A percentile compares a stretch with the other conserved stretches of the same genome.
Evolutionary conservation across 225 moss, liverwort and hornwort species (phyloP).

Genomic region (Sphagnum contortum): DNA sequence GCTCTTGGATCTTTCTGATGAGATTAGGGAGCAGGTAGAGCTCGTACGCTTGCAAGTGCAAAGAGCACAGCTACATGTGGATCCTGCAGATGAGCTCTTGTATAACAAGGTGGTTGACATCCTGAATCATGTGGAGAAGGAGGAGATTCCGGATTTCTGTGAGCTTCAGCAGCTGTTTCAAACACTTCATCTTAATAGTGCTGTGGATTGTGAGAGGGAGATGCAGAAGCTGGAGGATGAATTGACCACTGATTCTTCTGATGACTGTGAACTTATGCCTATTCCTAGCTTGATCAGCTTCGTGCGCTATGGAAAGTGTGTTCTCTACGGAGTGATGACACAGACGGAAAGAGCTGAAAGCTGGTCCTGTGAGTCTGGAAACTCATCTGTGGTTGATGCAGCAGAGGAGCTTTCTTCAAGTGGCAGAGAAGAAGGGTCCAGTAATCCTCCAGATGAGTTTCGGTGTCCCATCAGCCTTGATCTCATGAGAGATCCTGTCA

Average conservation of each 20-base stretch:
- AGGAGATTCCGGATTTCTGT: constrained; percentile 17
- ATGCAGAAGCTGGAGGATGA: constrained; percentile 43
- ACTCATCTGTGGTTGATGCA: too few species aligned
- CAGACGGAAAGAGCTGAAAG: constrained; percentile 10
- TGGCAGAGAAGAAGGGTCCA: constrained; percentile 3
- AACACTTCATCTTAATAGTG: constrained; percentile 22
- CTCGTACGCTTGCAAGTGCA: constrained; percentile 46
- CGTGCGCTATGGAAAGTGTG: constrained; percentile 32
- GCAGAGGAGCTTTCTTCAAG: constrained; percentile 30
- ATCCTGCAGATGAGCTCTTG: constrained; percentile 29
- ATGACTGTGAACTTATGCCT: constrained; percentile 5
- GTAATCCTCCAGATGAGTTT: constrained; percentile 42
- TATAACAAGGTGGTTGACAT: constrained; percentile 20
- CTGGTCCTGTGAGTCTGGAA: neutral
- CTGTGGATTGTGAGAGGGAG: constrained; percentile 41
- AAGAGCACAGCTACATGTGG: constrained; percentile 17
- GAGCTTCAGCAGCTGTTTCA: constrained; percentile 19
- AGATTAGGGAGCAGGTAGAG: constrained; percentile 35
- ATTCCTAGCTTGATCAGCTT: constrained; percentile 31
- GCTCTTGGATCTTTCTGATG: constrained; percentile 46
- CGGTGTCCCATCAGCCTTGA: constrained; percentile 60
- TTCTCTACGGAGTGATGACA: constrained; percentile 24
- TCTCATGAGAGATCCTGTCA: constrained; percentile 62
- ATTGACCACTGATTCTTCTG: constrained; percentile 16
- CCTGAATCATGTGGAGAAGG: constrained; percentile 26